Base-by-base conservation (phyloP, 495 filamentous ascomycete genomes). In the Daldinia childiae region DNA sequence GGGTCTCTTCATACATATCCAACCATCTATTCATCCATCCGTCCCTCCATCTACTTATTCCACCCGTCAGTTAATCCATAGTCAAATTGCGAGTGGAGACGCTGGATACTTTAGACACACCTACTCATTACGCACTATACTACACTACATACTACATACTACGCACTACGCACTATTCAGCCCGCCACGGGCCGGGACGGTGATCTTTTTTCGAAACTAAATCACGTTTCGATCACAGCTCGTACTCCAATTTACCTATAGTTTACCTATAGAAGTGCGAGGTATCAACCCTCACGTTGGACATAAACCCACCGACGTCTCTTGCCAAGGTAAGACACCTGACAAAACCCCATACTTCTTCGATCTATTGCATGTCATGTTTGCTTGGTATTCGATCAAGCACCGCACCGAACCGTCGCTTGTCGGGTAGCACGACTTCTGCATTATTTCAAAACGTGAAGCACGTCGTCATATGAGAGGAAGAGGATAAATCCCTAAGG, bases 41-140 rank as follows among this genome's bases (percentile, higher is more conserved):
- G 26, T 66, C 41, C 50, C 24, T 36, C 24, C 50, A 56, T 30
- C 29, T 30, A 52, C 24, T 17, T 19, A 32, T 56, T 29, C n/a
- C 15, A 56, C 29, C 15, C 26, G 24, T 48, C 56, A 59, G 26
- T 58, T 27, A 66, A 62, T 62, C 32, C 32, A 45, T 39, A 38
- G 39, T 58, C 69, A 64, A 72, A 68, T 68, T 61, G 55, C 56
- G 17, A 51, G 55, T 72, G 69, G 64, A 68, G 64, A 68, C 69
- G 36, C 19, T 27, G 45, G 62, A 61, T 39, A 64, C 57, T 17
- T 56, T 26, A 30, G 7, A 38, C 43, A 17, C 56, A 29, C 56
- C 12, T 30, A 48, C 24, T 58, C 32, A 29, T 14, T 62, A n/a
- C 41, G 26, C 34, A 15, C 24, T 54, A 34, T 39, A 7, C 27